Evolutionary conservation across 1,139 yeast species (phyloP).

Genomic region (Candida dubliniensis): DNA sequence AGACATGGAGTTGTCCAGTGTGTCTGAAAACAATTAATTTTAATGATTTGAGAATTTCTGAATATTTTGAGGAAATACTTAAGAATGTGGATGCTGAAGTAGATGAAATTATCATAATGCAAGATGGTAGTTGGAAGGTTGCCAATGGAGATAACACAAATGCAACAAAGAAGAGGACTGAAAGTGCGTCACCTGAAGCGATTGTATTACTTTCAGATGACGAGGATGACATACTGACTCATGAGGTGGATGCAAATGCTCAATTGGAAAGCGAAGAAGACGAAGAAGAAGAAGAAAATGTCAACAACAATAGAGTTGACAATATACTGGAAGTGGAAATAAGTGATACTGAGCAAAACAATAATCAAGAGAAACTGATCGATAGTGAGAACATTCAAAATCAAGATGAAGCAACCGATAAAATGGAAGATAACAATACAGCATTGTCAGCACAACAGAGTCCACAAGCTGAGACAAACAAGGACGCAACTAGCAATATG

Average conservation of each 20-base stretch:
- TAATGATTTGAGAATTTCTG: slow-evolving; percentile 58
- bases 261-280: not conserved
- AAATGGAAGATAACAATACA: too few relatives aligned
- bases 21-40: slow-evolving; percentile 49
- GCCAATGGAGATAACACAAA: not conserved
- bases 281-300: not conserved
- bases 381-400: not conserved
- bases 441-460: too few relatives aligned
- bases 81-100: slow-evolving; percentile 43
- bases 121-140: slow-evolving; percentile 59
- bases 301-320: not conserved
- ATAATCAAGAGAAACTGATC: not conserved
- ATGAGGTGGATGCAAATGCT: not conserved
- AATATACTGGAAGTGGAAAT: not conserved
- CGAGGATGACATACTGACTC: slow-evolving; percentile 8
- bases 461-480: too few relatives aligned
- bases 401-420: not conserved
- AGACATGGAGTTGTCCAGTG: slow-evolving; percentile 71
- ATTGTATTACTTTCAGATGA: slow-evolving; percentile 11
- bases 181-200: slow-evolving; percentile 5
- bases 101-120: slow-evolving; percentile 54
- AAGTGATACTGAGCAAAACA: not conserved
- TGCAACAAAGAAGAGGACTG: not conserved
- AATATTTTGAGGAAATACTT: slow-evolving; percentile 56
- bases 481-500: too few relatives aligned